Percentiles rank a stretch among this genome's conserved stretches.
These are phyloP conservation scores for Saraca asoca DNA, from an alignment of 331 rosid genomes.

Conservation along the genomic window DNA sequence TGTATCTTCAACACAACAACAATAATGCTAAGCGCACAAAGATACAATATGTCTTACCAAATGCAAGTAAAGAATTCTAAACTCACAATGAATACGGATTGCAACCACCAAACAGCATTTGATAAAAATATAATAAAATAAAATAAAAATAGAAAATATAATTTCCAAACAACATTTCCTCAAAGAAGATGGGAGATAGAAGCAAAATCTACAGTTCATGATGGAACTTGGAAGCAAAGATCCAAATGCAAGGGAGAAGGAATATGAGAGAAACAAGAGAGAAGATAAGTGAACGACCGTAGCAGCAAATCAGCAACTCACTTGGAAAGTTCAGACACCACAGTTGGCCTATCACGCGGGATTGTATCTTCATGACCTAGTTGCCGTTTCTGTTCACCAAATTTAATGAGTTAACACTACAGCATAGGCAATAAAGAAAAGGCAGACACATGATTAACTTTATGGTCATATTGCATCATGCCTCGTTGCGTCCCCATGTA, in stretches of 20 bases:
- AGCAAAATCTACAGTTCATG: background rate
- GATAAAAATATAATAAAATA: no score
- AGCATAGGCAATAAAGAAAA: background rate
- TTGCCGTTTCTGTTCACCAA: slow-evolving; percentile 83
- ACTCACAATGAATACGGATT: background rate
- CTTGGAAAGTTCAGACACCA: slow-evolving; percentile 93
- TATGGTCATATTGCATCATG: slow-evolving; percentile 27
- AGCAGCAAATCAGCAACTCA: slow-evolving; percentile 41
- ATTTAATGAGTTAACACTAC: slow-evolving; percentile 30
- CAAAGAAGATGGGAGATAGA: background rate
- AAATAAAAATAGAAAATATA: background rate
- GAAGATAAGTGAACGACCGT: background rate
- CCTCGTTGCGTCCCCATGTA: slow-evolving; percentile 99
- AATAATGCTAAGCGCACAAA: slow-evolving; percentile 30
- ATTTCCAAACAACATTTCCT: background rate
- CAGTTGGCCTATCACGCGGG: slow-evolving; percentile 97
- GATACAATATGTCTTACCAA: background rate
- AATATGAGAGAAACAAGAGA: no score
- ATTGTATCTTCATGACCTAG: slow-evolving; percentile 91
- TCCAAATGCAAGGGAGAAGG: background rate
- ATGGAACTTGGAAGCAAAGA: background rate
- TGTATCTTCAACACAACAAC: slow-evolving; percentile 56
- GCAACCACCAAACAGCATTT: slow-evolving; percentile 6
- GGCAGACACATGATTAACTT: background rate
- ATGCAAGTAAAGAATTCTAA: background rate